These are phyloP conservation scores for Trichoderma reesei DNA, from an alignment of 495 filamentous ascomycete genomes.

Conservation along the genomic window DNA sequence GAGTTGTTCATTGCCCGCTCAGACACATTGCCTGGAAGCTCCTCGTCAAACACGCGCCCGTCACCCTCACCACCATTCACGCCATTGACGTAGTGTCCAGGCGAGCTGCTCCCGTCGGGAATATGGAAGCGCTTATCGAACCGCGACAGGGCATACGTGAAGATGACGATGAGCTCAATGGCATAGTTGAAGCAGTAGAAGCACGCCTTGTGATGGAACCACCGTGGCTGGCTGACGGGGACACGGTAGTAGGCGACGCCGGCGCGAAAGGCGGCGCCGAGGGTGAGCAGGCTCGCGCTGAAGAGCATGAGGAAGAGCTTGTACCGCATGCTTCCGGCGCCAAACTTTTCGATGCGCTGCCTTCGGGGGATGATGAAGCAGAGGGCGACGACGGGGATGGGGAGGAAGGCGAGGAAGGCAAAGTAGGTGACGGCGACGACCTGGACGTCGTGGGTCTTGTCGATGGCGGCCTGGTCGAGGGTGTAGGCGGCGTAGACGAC, in stretches of 20 bases:
- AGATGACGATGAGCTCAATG: conserved; percentile 60
- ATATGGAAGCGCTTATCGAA: conserved; percentile 69
- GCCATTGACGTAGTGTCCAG: conserved; percentile 29
- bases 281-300: conserved; percentile 45
- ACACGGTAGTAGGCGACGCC: conserved; percentile 47
- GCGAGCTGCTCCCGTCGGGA: conserved; percentile 38
- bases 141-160: conserved; percentile 50
- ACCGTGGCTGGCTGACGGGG: conserved; percentile 46
- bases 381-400: conserved; percentile 51
- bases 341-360: conserved; percentile 56
- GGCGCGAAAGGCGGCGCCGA: conserved; percentile 63
- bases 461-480: conserved; percentile 36
- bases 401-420: conserved; percentile 63
- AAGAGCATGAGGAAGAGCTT: conserved; percentile 57
- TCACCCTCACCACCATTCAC: background rate
- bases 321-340: conserved; percentile 50
- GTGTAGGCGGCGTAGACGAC: conserved; percentile 65
- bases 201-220: conserved; percentile 57
- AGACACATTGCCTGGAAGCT: background rate
- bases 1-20: background rate
- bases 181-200: conserved; percentile 77
- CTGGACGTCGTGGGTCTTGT: conserved; percentile 51
- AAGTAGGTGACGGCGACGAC: conserved; percentile 59
- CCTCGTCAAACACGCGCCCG: background rate
- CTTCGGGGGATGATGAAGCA: conserved; percentile 42